Base-by-base conservation (phyloP, 2,329 filamentous ascomycete genomes). In the Epichloe elymi region DNA sequence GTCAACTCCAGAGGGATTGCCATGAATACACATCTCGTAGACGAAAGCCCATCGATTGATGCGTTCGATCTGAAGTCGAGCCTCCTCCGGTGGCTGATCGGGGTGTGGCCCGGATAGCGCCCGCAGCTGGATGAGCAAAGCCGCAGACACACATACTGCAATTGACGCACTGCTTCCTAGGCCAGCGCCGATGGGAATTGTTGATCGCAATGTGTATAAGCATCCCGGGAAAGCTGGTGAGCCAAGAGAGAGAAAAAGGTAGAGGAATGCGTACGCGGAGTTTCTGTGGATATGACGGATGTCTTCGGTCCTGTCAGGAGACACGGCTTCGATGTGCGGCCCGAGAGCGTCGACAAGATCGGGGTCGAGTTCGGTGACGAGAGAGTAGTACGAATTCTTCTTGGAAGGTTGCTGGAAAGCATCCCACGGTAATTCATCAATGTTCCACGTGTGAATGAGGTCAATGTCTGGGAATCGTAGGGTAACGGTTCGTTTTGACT, bases 41-140 rank as follows among this genome's bases (percentile, higher is more conserved):
- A 98, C 93, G 67, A 96, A 97, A 0, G 93, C 90, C 93, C 94
- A 98, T 55, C 86, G 80, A 67, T 98, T 98, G 70, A 98, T 96
- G 56, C 91, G 82, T 70, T 97, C 90, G 33, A 97, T 78, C 65
- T 98, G 91, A 42, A 89, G 69, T 53, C 86, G 82, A n/a, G 88
- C 88, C 69, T 98, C 93, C 50, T 88, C 83, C 0, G 82, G 70
- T 4, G 89, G 88, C 66, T 97, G 91, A 60, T 97, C 91, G 0
- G 87, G 86, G 63, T 97, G 91, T 1, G 93, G 93, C 0, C 89
- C 89, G 1, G 88, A 85, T 5, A 98, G 75, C 3, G 90, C 88
- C 48, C 90, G 85, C 56, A 94, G 85, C 66, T 97, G 93, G 51
- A 94, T 73, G 12, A 97, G 77, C 15, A 98, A 76, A 1, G 91